Evolutionary conservation across 768 basidiomycete genomes (phyloP).

Genomic region (Hemileccinum impolitum): DNA sequence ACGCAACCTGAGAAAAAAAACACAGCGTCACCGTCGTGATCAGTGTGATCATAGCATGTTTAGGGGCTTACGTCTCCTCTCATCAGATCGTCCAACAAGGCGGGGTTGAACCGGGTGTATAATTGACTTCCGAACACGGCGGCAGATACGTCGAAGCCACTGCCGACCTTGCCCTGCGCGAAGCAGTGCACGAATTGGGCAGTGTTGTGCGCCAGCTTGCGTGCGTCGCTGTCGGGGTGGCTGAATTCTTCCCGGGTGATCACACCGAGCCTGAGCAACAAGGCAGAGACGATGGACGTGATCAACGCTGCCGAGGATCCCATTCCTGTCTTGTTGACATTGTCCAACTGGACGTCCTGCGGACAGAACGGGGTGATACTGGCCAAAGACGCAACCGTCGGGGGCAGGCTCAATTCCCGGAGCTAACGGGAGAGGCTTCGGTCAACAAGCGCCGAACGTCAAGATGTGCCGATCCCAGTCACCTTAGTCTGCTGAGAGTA

Average conservation of each 20-base stretch:
- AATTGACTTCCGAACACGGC: constrained; percentile 94
- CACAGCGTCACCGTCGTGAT: neutral
- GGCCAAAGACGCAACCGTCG: constrained; percentile 59
- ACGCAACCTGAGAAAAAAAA: constrained; percentile 11
- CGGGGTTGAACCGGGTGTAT: constrained; percentile 85
- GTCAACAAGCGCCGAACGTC: neutral
- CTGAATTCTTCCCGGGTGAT: constrained; percentile 51
- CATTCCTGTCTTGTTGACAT: constrained; percentile 98
- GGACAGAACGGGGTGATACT: constrained; percentile 74
- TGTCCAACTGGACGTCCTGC: constrained; percentile 61
- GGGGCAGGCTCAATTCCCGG: constrained; percentile 54
- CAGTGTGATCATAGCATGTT: neutral
- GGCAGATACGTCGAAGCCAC: constrained; percentile 93
- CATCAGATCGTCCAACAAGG: constrained; percentile 29
- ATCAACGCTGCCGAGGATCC: constrained; percentile 97
- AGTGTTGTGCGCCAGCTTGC: constrained; percentile 80
- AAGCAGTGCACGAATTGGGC: constrained; percentile 94
- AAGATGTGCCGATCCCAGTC: constrained; percentile 2
- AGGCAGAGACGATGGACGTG: constrained; percentile 85
- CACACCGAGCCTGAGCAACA: constrained; percentile 72
- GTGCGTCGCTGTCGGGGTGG: constrained; percentile 42
- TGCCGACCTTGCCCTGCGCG: constrained; percentile 97
- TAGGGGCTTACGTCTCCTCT: constrained; percentile 20
- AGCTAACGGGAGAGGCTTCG: constrained; percentile 45
- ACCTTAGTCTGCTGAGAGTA: constrained; percentile 93